A percentile compares a stretch with the other conserved stretches of the same genome.
Evolutionary conservation across 2,329 filamentous ascomycete genomes (phyloP).

Genomic region (Chaetomiaceae sp.): DNA sequence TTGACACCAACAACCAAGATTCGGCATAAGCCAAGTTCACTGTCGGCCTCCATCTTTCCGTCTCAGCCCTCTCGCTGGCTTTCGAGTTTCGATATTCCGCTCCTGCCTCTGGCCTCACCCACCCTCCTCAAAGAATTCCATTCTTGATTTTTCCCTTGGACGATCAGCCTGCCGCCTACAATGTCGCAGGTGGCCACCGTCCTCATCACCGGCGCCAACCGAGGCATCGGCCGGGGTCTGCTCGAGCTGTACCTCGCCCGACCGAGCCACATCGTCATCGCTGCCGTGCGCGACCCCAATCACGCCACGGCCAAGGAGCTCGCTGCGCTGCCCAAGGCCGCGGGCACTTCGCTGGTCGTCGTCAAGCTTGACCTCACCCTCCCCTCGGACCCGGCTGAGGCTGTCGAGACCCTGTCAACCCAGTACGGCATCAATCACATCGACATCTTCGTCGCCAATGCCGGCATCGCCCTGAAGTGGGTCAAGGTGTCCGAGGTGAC

Average conservation of each 20-base stretch:
- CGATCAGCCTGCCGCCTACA: background rate
- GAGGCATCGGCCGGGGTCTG: constrained; percentile 18
- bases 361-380: constrained; percentile 35
- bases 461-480: constrained; percentile 36
- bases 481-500: constrained; percentile 29
- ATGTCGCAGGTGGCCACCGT: constrained; percentile 1
- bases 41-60: background rate
- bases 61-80: too few species aligned
- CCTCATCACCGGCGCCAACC: constrained; percentile 7
- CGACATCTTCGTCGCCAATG: constrained; percentile 51
- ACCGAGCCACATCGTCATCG: constrained; percentile 20
- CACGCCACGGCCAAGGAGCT: constrained; percentile 6
- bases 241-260: constrained; percentile 13
- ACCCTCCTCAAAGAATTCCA: too few species aligned
- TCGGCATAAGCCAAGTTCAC: background rate
- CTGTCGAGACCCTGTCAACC: constrained; percentile 26
- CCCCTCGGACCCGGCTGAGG: constrained; percentile 27
- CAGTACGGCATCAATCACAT: constrained; percentile 33
- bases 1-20: too few species aligned
- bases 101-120: too few species aligned
- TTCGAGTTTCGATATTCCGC: too few species aligned
- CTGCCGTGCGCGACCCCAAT: constrained; percentile 11
- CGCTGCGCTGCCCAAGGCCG: constrained; percentile 27
- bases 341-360: constrained; percentile 30
- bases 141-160: too few species aligned